These are phyloP conservation scores for Carex arenaria DNA, from an alignment of 202 grass and related monocot genomes.

Conservation along the genomic window DNA sequence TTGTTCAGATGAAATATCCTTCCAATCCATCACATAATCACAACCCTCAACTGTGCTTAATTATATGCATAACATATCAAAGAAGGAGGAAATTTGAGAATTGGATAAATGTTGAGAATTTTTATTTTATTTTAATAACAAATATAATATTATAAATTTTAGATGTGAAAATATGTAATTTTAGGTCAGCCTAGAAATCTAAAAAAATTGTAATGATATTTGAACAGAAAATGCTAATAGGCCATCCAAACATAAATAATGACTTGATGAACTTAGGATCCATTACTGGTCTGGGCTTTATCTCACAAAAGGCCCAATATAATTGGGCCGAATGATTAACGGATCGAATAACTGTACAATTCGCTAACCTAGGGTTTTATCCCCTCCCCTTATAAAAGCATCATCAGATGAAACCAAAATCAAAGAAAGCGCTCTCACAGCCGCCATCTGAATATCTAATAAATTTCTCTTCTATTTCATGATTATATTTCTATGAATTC, in stretches of 20 bases:
- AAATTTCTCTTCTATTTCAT: neutral
- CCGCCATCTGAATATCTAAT: neutral
- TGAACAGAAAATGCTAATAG: neutral
- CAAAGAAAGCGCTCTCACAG: neutral
- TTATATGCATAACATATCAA: neutral
- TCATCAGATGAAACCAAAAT: neutral
- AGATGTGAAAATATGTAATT: too few relatives aligned
- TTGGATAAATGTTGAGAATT: too few relatives aligned
- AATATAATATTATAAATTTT: too few relatives aligned
- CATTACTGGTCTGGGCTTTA: neutral
- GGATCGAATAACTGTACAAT: neutral
- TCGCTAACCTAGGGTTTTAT: conserved; percentile 6
- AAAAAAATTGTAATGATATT: too few relatives aligned
- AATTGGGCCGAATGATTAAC: neutral
- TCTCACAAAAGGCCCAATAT: neutral
- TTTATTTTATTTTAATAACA: too few relatives aligned
- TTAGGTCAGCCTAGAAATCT: too few relatives aligned
- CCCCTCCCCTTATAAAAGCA: neutral
- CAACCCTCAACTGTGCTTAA: neutral
- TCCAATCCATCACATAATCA: neutral
- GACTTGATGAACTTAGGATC: too few relatives aligned
- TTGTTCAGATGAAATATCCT: neutral
- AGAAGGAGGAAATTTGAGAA: too few relatives aligned
- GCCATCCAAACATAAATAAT: too few relatives aligned
- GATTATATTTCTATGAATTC: neutral